phyloP scores from a whole-genome alignment of 805 yeast genomes.

The Grigorovia jiainica region DNA sequence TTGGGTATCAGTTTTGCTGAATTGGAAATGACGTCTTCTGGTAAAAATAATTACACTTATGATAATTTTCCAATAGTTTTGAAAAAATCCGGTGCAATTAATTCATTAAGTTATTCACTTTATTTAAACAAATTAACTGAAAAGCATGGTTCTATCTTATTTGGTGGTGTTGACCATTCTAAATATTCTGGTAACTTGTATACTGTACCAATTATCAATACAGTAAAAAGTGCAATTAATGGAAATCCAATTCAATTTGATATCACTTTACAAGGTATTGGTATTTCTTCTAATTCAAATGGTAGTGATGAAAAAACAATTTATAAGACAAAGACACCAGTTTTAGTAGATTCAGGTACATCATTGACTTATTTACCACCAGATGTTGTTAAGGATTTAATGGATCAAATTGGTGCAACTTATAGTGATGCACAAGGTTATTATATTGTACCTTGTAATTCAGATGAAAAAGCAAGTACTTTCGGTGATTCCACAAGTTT shows the following conservation, averaged over 20 bases:
- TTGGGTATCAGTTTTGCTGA: conserved; percentile 46
- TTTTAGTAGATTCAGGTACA: conserved; percentile 39
- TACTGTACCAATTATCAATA: conserved; percentile 27
- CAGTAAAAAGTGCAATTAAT: conserved; percentile 9
- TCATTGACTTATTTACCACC: conserved; percentile 38
- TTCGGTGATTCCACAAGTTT: conserved; percentile 31
- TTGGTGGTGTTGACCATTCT: conserved; percentile 35
- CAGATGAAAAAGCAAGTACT: conserved; percentile 18
- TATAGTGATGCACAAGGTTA: conserved; percentile 35
- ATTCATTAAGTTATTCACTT: conserved; percentile 33
- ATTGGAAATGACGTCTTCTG: conserved; percentile 49
- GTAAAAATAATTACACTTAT: conserved; percentile 12
- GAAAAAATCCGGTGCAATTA: conserved; percentile 29
- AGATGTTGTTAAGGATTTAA: conserved; percentile 29
- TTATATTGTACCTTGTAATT: conserved; percentile 39
- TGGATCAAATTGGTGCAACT: conserved; percentile 33
- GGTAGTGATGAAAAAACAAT: conserved; percentile 13
- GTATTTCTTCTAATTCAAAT: conserved; percentile 14
- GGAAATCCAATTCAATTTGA: conserved; percentile 20
- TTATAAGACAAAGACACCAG: conserved; percentile 25
- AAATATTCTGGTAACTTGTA: conserved; percentile 30
- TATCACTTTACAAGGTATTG: conserved; percentile 29
- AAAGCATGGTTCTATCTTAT: conserved; percentile 36
- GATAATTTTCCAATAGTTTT: conserved; percentile 15
- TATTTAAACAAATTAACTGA: conserved; percentile 40